Percentiles rank a stretch among this genome's conserved stretches.
Evolutionary conservation across 228 moss, liverwort and hornwort genomes (phyloP).

Genomic region (Sphagnum fallax): DNA sequence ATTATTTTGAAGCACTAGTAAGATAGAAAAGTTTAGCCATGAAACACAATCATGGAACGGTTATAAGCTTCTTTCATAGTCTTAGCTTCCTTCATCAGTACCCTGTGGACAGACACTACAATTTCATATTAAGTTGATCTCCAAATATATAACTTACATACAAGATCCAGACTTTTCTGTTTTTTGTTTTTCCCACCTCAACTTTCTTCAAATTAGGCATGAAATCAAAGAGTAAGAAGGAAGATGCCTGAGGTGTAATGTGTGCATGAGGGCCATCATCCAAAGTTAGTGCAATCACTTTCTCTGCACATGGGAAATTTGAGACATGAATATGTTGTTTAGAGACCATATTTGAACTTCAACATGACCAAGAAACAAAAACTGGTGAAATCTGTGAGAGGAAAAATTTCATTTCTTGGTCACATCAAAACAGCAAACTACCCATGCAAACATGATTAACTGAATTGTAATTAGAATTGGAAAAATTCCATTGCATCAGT

Average conservation of each 20-base stretch:
- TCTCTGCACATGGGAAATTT: conserved; percentile 21
- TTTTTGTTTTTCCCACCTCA: neutral
- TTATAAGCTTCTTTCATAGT: too few species aligned
- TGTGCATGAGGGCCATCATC: conserved; percentile 57
- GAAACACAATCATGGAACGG: neutral
- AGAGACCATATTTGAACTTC: neutral
- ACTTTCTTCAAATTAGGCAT: neutral
- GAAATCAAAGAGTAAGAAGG: neutral
- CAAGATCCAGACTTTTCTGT: neutral
- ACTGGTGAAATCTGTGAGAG: neutral
- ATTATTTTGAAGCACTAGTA: neutral
- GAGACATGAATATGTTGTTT: neutral
- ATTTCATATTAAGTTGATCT: neutral
- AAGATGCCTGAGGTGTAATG: conserved; percentile 49
- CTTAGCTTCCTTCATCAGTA: too few species aligned
- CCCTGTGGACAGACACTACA: too few species aligned
- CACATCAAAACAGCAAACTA: neutral
- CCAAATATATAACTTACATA: neutral
- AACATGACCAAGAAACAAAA: neutral
- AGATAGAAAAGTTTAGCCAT: neutral
- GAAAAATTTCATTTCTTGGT: neutral
- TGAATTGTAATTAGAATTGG: neutral
- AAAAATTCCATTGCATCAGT: neutral
- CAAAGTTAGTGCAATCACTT: conserved; percentile 52
- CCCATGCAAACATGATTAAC: neutral